Percentiles rank a stretch among this genome's conserved stretches.
Evolutionary conservation across 169 alveolate genomes (phyloP).

Genomic region (Babesia bigemina): DNA sequence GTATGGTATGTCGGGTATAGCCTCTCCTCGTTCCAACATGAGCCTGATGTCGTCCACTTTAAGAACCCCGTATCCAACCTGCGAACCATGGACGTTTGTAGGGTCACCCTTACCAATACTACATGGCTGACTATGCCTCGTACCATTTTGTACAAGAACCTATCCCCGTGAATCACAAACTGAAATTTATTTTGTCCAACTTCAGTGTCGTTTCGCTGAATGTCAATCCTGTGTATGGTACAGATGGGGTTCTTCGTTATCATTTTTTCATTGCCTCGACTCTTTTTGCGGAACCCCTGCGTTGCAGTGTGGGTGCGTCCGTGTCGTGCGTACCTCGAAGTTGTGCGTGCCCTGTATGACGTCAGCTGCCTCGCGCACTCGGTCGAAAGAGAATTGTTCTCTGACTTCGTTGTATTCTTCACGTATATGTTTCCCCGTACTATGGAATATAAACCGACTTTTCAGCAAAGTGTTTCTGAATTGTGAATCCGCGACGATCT

Average conservation of each 20-base stretch:
- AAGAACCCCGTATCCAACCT: slow-evolving; percentile 54
- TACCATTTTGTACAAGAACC: slow-evolving; percentile 77
- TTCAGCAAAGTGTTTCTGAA: slow-evolving; percentile 51
- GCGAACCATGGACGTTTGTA: not conserved
- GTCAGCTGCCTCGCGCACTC: slow-evolving; percentile 45
- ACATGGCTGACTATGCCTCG: slow-evolving; percentile 73
- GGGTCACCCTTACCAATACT: slow-evolving; percentile 57
- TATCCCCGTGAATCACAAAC: slow-evolving; percentile 63
- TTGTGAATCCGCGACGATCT: slow-evolving; percentile 66
- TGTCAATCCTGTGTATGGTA: slow-evolving; percentile 54
- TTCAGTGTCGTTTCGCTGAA: slow-evolving; percentile 19
- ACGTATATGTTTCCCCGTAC: not conserved
- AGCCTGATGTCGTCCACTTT: slow-evolving; percentile 26
- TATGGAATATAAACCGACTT: slow-evolving; percentile 6
- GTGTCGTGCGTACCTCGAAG: slow-evolving; percentile 33
- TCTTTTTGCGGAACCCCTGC: slow-evolving; percentile 53
- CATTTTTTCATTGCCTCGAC: slow-evolving; percentile 61
- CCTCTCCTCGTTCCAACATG: slow-evolving; percentile 35
- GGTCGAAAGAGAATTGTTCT: slow-evolving; percentile 43
- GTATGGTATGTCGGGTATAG: slow-evolving; percentile 41
- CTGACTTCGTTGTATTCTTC: slow-evolving; percentile 41
- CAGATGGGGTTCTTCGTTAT: slow-evolving; percentile 53
- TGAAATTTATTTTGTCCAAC: slow-evolving; percentile 4
- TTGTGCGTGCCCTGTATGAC: slow-evolving; percentile 59
- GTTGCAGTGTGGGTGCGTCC: not conserved